These are phyloP conservation scores for Diaporthe caulivora DNA, from an alignment of 2,329 filamentous ascomycete genomes.

Conservation along the genomic window DNA sequence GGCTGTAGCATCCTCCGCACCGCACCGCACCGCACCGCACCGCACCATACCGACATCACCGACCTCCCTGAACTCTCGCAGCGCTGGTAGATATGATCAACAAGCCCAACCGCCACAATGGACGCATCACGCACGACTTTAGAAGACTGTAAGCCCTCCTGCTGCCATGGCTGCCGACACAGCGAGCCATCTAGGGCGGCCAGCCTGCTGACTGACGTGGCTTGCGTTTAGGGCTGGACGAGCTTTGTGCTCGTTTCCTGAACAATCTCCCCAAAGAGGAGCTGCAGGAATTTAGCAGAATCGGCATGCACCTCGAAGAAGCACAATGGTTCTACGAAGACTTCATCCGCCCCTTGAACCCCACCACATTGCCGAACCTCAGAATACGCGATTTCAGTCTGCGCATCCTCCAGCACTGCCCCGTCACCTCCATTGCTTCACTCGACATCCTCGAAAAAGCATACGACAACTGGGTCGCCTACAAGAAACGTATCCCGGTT, in stretches of 20 bases:
- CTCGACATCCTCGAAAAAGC: slow-evolving; percentile 82
- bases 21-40: slow-evolving; percentile 7
- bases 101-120: slow-evolving; percentile 35
- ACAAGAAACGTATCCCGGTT: slow-evolving; percentile 95
- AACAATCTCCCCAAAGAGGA: slow-evolving; percentile 96
- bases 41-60: not conserved
- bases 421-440: slow-evolving; percentile 85
- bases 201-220: slow-evolving; percentile 41
- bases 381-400: slow-evolving; percentile 87
- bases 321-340: slow-evolving; percentile 99
- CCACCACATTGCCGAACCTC: slow-evolving; percentile 83
- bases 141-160: slow-evolving; percentile 38
- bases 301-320: slow-evolving; percentile 99
- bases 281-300: slow-evolving; percentile 87
- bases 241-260: slow-evolving; percentile 97
- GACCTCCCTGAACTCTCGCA: not conserved
- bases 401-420: slow-evolving; percentile 93
- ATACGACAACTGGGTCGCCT: slow-evolving; percentile 91
- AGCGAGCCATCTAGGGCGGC: slow-evolving; percentile 5
- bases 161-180: slow-evolving; percentile 23
- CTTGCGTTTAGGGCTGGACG: slow-evolving; percentile 83
- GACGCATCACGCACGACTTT: slow-evolving; percentile 36
- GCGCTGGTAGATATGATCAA: slow-evolving; percentile 38
- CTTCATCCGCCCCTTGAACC: slow-evolving; percentile 92
- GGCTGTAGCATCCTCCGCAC: not conserved